phyloP scores from a whole-genome alignment of 495 filamentous ascomycete genomes.

The Staphylotrichum tortipilum region DNA sequence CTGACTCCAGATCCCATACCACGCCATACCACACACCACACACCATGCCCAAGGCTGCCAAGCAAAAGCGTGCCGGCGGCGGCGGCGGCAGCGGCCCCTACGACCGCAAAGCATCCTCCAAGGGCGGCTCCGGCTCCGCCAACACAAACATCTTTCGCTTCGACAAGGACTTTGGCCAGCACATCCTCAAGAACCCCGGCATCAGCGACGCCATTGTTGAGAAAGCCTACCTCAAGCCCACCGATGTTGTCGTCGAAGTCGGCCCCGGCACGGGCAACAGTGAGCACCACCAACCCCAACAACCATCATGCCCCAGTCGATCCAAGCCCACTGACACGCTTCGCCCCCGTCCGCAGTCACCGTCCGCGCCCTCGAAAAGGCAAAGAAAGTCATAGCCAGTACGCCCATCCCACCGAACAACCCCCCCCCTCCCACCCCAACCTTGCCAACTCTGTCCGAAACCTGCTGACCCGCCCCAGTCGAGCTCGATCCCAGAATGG shows the following conservation, averaged over 20 bases:
- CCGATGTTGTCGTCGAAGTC: conserved; percentile 54
- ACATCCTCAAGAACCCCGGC: conserved; percentile 92
- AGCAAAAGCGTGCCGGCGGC: conserved; percentile 53
- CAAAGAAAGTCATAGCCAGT: conserved; percentile 71
- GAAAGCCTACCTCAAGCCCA: conserved; percentile 84
- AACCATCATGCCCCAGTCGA: background rate
- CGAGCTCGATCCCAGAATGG: conserved; percentile 94
- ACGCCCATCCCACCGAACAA: background rate
- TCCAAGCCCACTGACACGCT: background rate
- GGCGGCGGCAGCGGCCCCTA: conserved; percentile 50
- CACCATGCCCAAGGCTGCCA: conserved; percentile 53
- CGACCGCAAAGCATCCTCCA: conserved; percentile 28
- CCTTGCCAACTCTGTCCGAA: too few relatives aligned
- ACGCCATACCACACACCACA: background rate
- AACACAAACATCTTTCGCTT: conserved; percentile 78
- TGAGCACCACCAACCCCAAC: background rate
- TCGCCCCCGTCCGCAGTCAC: conserved; percentile 56
- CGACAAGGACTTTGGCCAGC: conserved; percentile 58
- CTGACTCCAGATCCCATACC: too few relatives aligned
- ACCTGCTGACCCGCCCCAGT: conserved; percentile 33
- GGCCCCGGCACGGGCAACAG: conserved; percentile 33
- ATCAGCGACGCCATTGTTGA: conserved; percentile 77
- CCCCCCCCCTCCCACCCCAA: too few relatives aligned
- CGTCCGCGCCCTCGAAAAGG: conserved; percentile 76
- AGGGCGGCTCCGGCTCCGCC: conserved; percentile 34